Conservation (phyloP, 805 yeast genomes). For the Grigorovia yakushimaensis region DNA sequence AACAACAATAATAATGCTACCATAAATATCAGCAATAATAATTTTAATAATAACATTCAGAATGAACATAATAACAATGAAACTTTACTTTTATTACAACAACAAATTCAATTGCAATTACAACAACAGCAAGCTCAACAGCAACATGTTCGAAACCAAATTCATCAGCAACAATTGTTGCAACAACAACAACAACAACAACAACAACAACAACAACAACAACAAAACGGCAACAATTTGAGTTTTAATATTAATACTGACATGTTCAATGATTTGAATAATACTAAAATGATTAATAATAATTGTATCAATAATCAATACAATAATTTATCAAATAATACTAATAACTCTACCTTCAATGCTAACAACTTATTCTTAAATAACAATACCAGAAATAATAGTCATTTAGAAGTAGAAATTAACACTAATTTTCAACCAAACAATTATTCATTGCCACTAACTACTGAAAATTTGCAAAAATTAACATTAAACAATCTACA, state of each 20-base stretch:
- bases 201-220: background rate
- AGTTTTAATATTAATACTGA: background rate
- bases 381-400: background rate
- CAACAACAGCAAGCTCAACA: background rate
- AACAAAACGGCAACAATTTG: too few relatives aligned
- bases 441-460: constrained; percentile 18
- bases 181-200: background rate
- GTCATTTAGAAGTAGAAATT: constrained; percentile 22
- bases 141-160: background rate
- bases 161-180: background rate
- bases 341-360: background rate
- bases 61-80: background rate
- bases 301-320: background rate
- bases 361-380: background rate
- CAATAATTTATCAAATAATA: background rate
- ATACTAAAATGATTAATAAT: background rate
- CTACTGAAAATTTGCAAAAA: constrained; percentile 24
- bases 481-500: constrained; percentile 8
- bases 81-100: background rate
- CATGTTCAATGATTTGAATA: background rate
- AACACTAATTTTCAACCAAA: constrained; percentile 10
- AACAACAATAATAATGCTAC: background rate
- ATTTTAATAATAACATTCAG: background rate
- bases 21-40: background rate
- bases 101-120: background rate